Evolutionary conservation across 805 yeast genomes (phyloP), one percentile per base, ranked within the genome.

Genomic region (Lachancea waltii): DNA sequence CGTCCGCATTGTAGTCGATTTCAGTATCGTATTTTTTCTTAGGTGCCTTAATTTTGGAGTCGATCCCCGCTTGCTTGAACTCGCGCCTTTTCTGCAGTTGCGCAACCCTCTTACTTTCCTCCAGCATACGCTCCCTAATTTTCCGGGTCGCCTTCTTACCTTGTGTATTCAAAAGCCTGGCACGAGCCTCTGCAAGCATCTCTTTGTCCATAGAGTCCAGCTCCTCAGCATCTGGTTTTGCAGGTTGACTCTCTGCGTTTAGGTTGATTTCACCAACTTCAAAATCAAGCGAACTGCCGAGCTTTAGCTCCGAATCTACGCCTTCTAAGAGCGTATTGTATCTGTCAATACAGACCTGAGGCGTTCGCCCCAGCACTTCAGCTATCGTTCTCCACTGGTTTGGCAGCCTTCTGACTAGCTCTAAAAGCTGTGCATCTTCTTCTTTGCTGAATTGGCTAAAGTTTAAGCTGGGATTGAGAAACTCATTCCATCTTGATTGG

Each of bases 351-450:
- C 95, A 85, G 42, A 82, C 83, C 10, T 85, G 79, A 0, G 95
- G 90, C 0, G 97, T 85, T 42, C 97, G 67, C 0, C 89, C 87
- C 58, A 89, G 65, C 7, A 79, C 58, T 5, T 84, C 75, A 1
- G 95, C 82, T n/a, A 92, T 84, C 1, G 92, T 77, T 32, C 95
- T 73, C 98, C 98, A 90, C 62, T 89, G 97, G 45, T 89, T 86
- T 1, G 97, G 97, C 48, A 89, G 63, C 23, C 78, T 59, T 48
- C 75, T 73, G 0, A 84, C 87, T 42, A 86, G 51, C 23, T 73
- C 69, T 40, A 87, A 57, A 33, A 90, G 65, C 53, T 73, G 73
- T 31, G 74, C 79, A 57, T 90, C 98, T 43, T 89, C 95, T 19
- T 75, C 80, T 20, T 69, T 65, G 0, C 81, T 63, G 92, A 96